Percentiles rank a stretch among this genome's conserved stretches.
Conservation (phyloP, 208 protist genomes). For the Balamuthia mandrillaris region DNA sequence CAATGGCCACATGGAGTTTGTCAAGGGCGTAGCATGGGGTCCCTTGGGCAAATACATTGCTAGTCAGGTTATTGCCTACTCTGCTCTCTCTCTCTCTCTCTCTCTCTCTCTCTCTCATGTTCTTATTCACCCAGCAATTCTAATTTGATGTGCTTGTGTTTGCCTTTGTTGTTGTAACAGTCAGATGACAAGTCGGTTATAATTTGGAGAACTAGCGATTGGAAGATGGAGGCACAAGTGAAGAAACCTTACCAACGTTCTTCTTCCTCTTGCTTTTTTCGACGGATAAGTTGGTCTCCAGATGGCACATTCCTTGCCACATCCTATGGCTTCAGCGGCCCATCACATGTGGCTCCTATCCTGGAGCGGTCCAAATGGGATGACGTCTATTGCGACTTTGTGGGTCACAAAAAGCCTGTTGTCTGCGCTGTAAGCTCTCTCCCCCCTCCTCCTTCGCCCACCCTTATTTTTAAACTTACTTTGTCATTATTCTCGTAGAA, state of each 20-base stretch:
- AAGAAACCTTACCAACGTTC: background rate
- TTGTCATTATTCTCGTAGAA: background rate
- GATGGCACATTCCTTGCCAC: constrained; percentile 43
- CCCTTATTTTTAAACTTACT: background rate
- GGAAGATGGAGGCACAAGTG: background rate
- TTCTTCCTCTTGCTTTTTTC: constrained; percentile 17
- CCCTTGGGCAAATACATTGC: constrained; percentile 1
- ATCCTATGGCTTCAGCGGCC: constrained; percentile 26
- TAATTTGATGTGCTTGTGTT: background rate
- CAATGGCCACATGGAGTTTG: background rate
- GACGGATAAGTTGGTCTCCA: constrained; percentile 41
- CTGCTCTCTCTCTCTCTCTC: too few relatives aligned
- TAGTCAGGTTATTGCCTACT: background rate
- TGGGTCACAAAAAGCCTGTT: constrained; percentile 48
- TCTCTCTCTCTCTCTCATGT: too few relatives aligned
- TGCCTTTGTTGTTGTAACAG: background rate
- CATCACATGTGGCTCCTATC: constrained; percentile 31
- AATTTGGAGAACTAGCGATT: constrained; percentile 5
- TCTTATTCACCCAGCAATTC: background rate
- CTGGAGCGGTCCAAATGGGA: constrained; percentile 27
- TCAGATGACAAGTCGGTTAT: constrained; percentile 26
- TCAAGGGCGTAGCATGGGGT: constrained; percentile 27
- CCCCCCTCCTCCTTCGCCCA: background rate
- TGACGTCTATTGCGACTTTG: background rate
- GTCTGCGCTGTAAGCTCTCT: background rate